Conservation (phyloP, 352 stramenopile species). For the Salisapilia sapeloensis region DNA sequence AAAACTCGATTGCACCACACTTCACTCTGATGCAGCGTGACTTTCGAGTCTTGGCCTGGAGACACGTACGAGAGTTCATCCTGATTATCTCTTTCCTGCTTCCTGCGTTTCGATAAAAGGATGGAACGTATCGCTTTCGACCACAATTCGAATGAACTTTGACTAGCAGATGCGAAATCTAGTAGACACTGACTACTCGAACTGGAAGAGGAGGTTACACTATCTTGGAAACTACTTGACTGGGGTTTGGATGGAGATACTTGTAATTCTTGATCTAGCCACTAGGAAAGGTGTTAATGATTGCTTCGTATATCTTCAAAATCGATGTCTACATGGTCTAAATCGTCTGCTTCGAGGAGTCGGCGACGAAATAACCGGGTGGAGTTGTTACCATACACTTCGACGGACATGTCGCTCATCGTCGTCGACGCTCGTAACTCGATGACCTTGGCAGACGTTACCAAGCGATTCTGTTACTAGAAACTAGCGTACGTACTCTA, state of each 20-base stretch:
- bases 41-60: conserved; percentile 61
- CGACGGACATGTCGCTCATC: conserved; percentile 77
- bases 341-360: conserved; percentile 48
- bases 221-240: too few relatives aligned
- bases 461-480: background rate
- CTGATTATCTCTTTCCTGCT: conserved; percentile 10
- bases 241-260: too few relatives aligned
- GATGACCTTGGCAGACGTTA: conserved; percentile 23
- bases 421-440: conserved; percentile 50
- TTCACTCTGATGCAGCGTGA: conserved; percentile 72
- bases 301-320: too few relatives aligned
- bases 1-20: conserved; percentile 74
- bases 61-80: conserved; percentile 70
- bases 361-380: conserved; percentile 53
- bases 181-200: conserved; percentile 45
- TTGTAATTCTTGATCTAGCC: too few relatives aligned
- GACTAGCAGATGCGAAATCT: conserved; percentile 65
- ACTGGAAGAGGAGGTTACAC: too few relatives aligned
- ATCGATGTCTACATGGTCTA: conserved; percentile 75
- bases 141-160: conserved; percentile 76
- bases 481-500: conserved; percentile 18
- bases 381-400: conserved; percentile 18
- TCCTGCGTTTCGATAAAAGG: conserved; percentile 31
- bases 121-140: conserved; percentile 66
- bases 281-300: too few relatives aligned